Evolutionary conservation across 2,329 filamentous ascomycete species (phyloP).

Genomic region (Bipolaris oryzae): DNA sequence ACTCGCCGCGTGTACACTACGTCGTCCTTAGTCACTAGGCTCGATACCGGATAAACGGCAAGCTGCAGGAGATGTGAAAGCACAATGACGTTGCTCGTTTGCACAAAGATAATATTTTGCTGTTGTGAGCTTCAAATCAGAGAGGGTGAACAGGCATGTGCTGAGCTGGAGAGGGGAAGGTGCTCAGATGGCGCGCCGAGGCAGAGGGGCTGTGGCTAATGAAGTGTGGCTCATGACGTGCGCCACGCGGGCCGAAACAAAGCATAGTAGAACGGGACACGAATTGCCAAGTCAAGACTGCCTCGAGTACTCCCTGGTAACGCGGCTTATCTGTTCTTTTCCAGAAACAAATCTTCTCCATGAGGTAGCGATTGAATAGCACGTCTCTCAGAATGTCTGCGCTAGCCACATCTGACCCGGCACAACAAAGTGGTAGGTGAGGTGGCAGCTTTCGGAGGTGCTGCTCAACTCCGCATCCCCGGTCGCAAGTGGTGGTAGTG

Average conservation of each 20-base stretch:
- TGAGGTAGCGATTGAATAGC: constrained; percentile 17
- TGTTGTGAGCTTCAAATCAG: not conserved
- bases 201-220: constrained; percentile 28
- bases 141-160: not conserved
- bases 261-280: constrained; percentile 43
- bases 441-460: constrained; percentile 29
- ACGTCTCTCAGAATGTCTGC: constrained; percentile 38
- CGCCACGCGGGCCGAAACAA: constrained; percentile 35
- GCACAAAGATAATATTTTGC: not conserved
- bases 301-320: constrained; percentile 31
- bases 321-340: constrained; percentile 8
- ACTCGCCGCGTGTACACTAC: not conserved
- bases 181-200: not conserved
- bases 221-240: constrained; percentile 34
- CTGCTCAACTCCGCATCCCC: constrained; percentile 15
- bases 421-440: constrained; percentile 47
- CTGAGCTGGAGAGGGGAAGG: not conserved
- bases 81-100: not conserved
- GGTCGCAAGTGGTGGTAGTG: not conserved
- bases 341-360: constrained; percentile 4
- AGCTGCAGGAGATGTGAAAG: not conserved
- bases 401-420: constrained; percentile 31
- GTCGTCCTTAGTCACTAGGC: not conserved
- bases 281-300: constrained; percentile 45
- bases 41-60: no score